phyloP scores from a whole-genome alignment of 1,139 yeast genomes.

The Kodamaea derodonti region DNA sequence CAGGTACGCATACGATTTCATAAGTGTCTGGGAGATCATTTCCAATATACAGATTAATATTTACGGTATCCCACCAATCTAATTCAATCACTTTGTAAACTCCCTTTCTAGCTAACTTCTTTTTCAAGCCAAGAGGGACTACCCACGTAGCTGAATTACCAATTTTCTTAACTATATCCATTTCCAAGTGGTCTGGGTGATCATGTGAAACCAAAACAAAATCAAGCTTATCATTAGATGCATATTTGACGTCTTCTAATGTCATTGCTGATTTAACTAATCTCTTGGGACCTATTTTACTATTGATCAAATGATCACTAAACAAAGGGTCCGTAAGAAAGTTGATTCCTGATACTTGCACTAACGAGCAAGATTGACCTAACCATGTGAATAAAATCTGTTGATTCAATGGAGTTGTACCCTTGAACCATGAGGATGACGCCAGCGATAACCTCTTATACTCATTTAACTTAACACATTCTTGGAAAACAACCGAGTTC shows the following conservation, averaged over 20 bases:
- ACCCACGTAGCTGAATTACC: slow-evolving; percentile 72
- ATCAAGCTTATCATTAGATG: slow-evolving; percentile 49
- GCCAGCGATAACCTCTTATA: slow-evolving; percentile 12
- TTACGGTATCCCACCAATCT: slow-evolving; percentile 86
- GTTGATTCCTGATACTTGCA: slow-evolving; percentile 69
- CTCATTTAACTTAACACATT: slow-evolving; percentile 21
- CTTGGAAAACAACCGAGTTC: slow-evolving; percentile 28
- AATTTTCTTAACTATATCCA: slow-evolving; percentile 51
- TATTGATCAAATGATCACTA: slow-evolving; percentile 60
- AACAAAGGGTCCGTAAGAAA: slow-evolving; percentile 84
- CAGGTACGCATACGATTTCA: slow-evolving; percentile 85
- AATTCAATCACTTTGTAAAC: slow-evolving; percentile 59
- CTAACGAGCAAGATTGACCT: slow-evolving; percentile 83
- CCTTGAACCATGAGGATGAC: slow-evolving; percentile 6
- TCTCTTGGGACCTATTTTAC: slow-evolving; percentile 75
- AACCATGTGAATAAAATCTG: slow-evolving; percentile 80
- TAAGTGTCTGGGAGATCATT: slow-evolving; percentile 46
- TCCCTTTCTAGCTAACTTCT: slow-evolving; percentile 54
- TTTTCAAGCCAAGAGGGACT: slow-evolving; percentile 76
- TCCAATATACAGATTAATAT: slow-evolving; percentile 34
- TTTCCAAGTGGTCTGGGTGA: slow-evolving; percentile 91
- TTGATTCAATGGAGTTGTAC: slow-evolving; percentile 29
- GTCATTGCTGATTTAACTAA: slow-evolving; percentile 69
- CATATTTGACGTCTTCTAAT: slow-evolving; percentile 55
- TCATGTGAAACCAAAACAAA: slow-evolving; percentile 84